A percentile compares a stretch with the other conserved stretches of the same genome.
These are phyloP conservation scores for Euclidium syriacum DNA, from an alignment of 345 rosid genomes.

Conservation along the genomic window DNA sequence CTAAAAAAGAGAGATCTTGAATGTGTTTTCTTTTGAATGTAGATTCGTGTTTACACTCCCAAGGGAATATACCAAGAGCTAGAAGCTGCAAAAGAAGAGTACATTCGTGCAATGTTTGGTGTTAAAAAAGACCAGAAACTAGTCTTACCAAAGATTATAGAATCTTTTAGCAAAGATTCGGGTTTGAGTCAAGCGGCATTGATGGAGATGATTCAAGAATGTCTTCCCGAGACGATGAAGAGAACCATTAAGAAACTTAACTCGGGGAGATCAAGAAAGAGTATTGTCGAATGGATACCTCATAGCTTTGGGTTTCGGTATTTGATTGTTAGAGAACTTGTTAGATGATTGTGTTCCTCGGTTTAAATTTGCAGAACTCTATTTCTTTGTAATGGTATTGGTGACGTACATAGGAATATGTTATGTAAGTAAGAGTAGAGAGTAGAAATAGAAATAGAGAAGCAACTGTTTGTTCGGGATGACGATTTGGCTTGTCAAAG, in stretches of 20 bases:
- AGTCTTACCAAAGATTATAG: constrained; percentile 72
- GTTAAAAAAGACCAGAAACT: constrained; percentile 69
- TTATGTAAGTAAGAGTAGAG: constrained; percentile 11
- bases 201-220: constrained; percentile 66
- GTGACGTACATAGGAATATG: constrained; percentile 11
- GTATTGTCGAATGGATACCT: constrained; percentile 70
- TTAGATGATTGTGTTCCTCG: constrained; percentile 33
- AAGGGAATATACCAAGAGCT: constrained; percentile 75
- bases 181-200: constrained; percentile 49
- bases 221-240: constrained; percentile 51
- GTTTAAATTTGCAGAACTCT: not conserved
- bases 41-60: constrained; percentile 77
- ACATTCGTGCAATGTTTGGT: constrained; percentile 68
- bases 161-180: constrained; percentile 69
- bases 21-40: constrained; percentile 8
- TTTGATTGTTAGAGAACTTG: constrained; percentile 72
- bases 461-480: too few species aligned
- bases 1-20: not conserved
- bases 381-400: constrained; percentile 6
- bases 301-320: constrained; percentile 82
- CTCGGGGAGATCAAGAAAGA: constrained; percentile 58
- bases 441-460: constrained; percentile 6
- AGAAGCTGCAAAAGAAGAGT: constrained; percentile 80
- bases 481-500: too few species aligned
- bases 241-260: constrained; percentile 49